phyloP scores from a whole-genome alignment of 164 flowering plant species.

The Buxus sempervirens region DNA sequence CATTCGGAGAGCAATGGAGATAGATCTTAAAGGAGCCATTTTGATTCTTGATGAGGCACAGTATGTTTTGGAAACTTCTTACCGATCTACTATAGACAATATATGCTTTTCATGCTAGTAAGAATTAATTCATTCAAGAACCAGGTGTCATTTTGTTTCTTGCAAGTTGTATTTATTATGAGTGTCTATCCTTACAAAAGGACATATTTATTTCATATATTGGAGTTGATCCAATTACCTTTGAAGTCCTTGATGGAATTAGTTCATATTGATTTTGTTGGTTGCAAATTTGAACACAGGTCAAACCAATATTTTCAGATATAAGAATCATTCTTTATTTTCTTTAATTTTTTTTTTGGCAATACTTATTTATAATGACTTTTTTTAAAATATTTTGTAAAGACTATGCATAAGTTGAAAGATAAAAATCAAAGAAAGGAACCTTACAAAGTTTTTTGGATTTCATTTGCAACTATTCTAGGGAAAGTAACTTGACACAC shows the following conservation, averaged over 20 bases:
- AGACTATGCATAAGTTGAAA: too few relatives aligned
- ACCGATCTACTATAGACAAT: neutral
- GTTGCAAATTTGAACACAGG: neutral
- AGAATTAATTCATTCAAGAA: neutral
- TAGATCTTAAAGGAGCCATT: constrained; percentile 73
- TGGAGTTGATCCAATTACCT: neutral
- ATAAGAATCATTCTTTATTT: too few relatives aligned
- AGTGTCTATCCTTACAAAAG: neutral
- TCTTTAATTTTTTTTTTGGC: too few relatives aligned
- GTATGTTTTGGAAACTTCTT: constrained; percentile 37
- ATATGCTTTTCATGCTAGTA: neutral
- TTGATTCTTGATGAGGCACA: constrained; percentile 96
- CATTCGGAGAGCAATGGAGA: constrained; percentile 81
- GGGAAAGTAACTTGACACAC: too few relatives aligned
- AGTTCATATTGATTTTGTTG: neutral
- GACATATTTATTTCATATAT: neutral
- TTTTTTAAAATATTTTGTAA: too few relatives aligned
- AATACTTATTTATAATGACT: too few relatives aligned
- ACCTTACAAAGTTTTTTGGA: too few relatives aligned
- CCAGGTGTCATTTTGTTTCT: neutral
- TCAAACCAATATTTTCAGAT: neutral
- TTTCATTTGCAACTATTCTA: too few relatives aligned
- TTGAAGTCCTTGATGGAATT: neutral
- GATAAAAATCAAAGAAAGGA: too few relatives aligned
- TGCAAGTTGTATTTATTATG: neutral